A percentile compares a stretch with the other conserved stretches of the same genome.
Evolutionary conservation across 2,329 filamentous ascomycete genomes (phyloP).

Genomic region (Colletotrichum acutatum): DNA sequence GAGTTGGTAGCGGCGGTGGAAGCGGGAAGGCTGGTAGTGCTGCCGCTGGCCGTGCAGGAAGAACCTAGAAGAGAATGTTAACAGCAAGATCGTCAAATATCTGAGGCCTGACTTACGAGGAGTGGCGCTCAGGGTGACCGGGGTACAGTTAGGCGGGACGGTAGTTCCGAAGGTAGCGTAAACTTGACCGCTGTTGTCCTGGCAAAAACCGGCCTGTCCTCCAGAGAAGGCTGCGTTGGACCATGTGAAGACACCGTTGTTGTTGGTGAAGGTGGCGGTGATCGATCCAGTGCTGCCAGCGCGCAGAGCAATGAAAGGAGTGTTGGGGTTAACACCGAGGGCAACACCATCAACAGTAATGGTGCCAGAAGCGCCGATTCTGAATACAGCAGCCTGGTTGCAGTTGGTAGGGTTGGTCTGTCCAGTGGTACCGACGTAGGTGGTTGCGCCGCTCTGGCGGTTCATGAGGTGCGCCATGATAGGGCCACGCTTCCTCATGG

Average conservation of each 20-base stretch:
- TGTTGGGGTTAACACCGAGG: background rate
- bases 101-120: constrained; percentile 16
- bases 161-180: constrained; percentile 25
- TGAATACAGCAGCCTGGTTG: constrained; percentile 17
- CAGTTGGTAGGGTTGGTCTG: constrained; percentile 19
- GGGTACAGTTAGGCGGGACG: constrained; percentile 3
- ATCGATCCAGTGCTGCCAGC: constrained; percentile 9
- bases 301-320: background rate
- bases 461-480: background rate
- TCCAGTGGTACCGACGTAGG: constrained; percentile 10
- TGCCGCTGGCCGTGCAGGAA: background rate
- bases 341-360: constrained; percentile 5
- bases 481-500: background rate
- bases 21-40: background rate
- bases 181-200: constrained; percentile 13
- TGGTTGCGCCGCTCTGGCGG: constrained; percentile 1
- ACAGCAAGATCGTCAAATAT: too few species aligned
- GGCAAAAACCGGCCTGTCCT: constrained; percentile 25
- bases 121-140: background rate
- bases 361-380: constrained; percentile 1
- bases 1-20: background rate
- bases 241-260: constrained; percentile 15
- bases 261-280: constrained; percentile 5
- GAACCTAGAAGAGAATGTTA: background rate
- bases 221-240: constrained; percentile 14